Evolutionary conservation across 2,329 filamentous ascomycete genomes (phyloP).

Genomic region (Cercospora sp.): DNA sequence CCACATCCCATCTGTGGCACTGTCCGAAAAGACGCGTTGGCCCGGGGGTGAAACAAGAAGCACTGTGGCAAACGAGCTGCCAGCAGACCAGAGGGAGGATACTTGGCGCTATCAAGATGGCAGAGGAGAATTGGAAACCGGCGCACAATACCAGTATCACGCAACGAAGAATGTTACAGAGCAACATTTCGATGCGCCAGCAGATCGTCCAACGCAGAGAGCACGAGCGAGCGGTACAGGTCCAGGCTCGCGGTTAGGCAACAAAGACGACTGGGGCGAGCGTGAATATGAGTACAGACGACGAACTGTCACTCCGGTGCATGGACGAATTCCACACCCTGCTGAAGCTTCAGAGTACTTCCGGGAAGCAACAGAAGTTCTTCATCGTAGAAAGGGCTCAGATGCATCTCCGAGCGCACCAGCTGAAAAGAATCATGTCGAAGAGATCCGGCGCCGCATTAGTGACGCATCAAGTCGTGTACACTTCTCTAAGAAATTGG

Average conservation of each 20-base stretch:
- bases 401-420: not conserved
- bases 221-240: not conserved
- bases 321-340: not conserved
- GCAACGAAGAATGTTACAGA: not conserved
- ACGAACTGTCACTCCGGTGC: not conserved
- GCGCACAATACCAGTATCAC: not conserved
- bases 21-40: not conserved
- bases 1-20: not conserved
- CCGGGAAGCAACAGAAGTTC: constrained; percentile 16
- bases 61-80: not conserved
- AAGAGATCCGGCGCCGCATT: constrained; percentile 10
- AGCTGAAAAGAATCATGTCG: not conserved
- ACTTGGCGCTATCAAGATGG: not conserved
- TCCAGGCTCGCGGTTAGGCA: not conserved
- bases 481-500: constrained; percentile 35
- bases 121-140: not conserved
- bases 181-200: not conserved
- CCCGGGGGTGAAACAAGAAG: not conserved
- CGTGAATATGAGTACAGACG: constrained; percentile 4
- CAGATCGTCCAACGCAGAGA: not conserved
- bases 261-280: not conserved
- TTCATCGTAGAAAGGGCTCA: constrained; percentile 13
- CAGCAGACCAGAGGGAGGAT: not conserved
- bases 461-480: constrained; percentile 33
- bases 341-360: constrained; percentile 9